Base-by-base conservation (phyloP, 2,329 filamentous ascomycete genomes). In the Xylaria sp. region DNA sequence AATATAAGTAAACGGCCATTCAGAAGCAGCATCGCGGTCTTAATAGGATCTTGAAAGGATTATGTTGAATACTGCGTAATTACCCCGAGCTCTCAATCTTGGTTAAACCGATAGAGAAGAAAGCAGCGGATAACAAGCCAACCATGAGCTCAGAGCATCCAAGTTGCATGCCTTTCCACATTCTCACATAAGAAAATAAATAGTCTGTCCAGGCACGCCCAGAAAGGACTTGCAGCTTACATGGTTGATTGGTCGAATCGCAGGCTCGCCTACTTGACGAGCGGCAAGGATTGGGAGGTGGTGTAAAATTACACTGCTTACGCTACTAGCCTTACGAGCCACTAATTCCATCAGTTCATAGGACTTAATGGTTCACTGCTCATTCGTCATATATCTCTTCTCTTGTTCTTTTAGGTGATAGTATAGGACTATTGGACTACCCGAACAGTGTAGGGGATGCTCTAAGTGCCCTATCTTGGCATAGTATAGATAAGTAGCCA, bases 261-360 rank as follows among this genome's bases (percentile, higher is more conserved):
- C n/a, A 25, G 23, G 28, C 28, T 64, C 37, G 52, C 57, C 56
- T 57, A 46, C 56, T 37, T 59, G 68, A 60, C 41, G 50, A 37
- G 34, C 20, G 61, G 46, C 68, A 62, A 46, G 64, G 68, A 54
- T 67, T 10, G 18, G 15, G 56, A 54, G 28, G 34, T 51, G 25
- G 65, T 51, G 28, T 51, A 70, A 46, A 68, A 68, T 68, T 68
- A 58, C 68, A 44, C 68, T 68, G 37, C 56, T 39, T 62, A 58
- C 68, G 46, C 68, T 68, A 57, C 56, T 39, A 68, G 60, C 68
- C 68, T 68, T 68, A 65, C 68, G 37, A 60, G 46, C 56, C 68
- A 52, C 15, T 50, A 13, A 52, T 46, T 46, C 41, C 41, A 46
- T 46, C 41, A 8, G 15, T 18, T 46, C 41, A 4, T 46, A n/a